Evolutionary conservation across 2,329 filamentous ascomycete genomes (phyloP), one percentile per base, ranked within the genome.

Genomic region (Achaetomium macrosporum): DNA sequence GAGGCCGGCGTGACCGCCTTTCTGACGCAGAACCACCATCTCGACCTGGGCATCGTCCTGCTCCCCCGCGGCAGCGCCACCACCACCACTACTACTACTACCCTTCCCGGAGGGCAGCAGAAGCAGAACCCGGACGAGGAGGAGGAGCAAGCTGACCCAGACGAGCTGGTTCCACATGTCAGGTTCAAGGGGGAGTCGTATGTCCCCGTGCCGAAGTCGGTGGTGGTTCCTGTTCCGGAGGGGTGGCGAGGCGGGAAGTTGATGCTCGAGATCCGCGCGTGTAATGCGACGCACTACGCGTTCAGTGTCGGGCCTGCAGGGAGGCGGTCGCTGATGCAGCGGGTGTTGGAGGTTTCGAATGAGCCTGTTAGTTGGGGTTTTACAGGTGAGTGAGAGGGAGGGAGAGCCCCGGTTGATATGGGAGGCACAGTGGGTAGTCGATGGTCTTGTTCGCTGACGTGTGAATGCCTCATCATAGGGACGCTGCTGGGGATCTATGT

Each of bases 1-100:
- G 78, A 82, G 61, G 74, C 76, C 1, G 79, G 79, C 0, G 66
- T 81, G 5, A 74, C 73, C 0, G 68, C 73, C 0, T 82, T 82
- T 61, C 65, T 82, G 33, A 79, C 74, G 0, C 73, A 81, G 61
- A 72, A 75, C 56, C 74, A 80, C 54, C 77, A 81, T 47, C 65
- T 77, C 8, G 74, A 79, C 40, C 60, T 81, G 9, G 70, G 72
- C 0, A 57, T 75, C 9, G 67, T 70, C 15, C 59, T 69, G 59
- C 63, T 73, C 1, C 68, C 67, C 1, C 60, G 62, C 2, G 61
- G 59, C 19, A 6, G 12, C 3, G 1, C 3, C 1, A 31, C 6
- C 11, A 60, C 60, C 16, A 35, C 37, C 15, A 64, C 61, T 44
- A 66, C 58, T 2, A 20, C 17, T 5, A 13, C 51, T 15, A 9